These are phyloP conservation scores for Tuber melanosporum DNA, from an alignment of 495 filamentous ascomycete species.

Conservation along the genomic window DNA sequence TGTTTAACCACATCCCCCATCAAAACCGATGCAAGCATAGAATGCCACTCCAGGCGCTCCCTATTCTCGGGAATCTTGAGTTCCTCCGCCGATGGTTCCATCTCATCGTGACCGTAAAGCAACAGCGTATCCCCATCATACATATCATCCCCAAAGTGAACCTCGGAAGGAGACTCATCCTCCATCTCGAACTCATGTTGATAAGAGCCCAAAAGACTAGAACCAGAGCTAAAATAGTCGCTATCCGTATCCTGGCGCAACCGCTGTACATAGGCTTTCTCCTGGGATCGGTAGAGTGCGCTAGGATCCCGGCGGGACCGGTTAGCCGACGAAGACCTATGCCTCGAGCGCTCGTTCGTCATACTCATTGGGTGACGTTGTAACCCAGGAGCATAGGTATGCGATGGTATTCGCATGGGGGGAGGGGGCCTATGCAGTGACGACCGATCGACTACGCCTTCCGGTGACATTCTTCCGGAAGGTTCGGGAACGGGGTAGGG, in stretches of 20 bases:
- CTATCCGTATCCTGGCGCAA: slow-evolving; percentile 64
- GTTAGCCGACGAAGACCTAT: slow-evolving; percentile 50
- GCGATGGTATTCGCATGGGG: slow-evolving; percentile 61
- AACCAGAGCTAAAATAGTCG: slow-evolving; percentile 71
- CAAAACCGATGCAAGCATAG: slow-evolving; percentile 89
- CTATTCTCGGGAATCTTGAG: slow-evolving; percentile 79
- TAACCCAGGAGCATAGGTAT: slow-evolving; percentile 58
- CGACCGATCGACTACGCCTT: slow-evolving; percentile 35
- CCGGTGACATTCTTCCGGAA: slow-evolving; percentile 39
- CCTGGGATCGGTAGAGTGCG: slow-evolving; percentile 74
- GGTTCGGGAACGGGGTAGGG: slow-evolving; percentile 28
- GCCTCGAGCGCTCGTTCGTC: slow-evolving; percentile 38
- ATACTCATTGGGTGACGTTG: slow-evolving; percentile 64
- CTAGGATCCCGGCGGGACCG: slow-evolving; percentile 60
- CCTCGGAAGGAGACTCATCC: slow-evolving; percentile 79
- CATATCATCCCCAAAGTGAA: slow-evolving; percentile 69
- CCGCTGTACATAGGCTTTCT: slow-evolving; percentile 72
- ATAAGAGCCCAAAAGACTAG: slow-evolving; percentile 48
- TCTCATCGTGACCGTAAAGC: slow-evolving; percentile 78
- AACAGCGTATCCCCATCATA: slow-evolving; percentile 92
- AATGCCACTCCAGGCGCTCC: slow-evolving; percentile 93
- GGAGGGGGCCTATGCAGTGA: slow-evolving; percentile 55
- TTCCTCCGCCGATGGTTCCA: slow-evolving; percentile 81
- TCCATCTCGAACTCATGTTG: slow-evolving; percentile 80
- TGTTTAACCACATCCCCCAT: slow-evolving; percentile 96